phyloP scores from a whole-genome alignment of 2,329 filamentous ascomycete species.

The Colletotrichum shisoi region DNA sequence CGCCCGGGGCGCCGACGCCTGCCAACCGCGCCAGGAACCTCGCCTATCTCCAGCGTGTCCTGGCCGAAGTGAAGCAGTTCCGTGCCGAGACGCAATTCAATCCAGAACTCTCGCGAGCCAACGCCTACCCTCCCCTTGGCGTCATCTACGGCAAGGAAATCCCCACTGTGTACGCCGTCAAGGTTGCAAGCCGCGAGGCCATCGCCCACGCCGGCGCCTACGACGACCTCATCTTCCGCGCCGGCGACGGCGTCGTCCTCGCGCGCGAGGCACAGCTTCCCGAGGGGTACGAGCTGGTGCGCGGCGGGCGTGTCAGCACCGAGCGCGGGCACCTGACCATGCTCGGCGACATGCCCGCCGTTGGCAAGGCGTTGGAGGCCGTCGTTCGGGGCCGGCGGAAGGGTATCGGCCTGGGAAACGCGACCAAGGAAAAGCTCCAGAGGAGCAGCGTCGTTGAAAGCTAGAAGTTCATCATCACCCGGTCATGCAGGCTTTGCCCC shows the following conservation, averaged over 20 bases:
- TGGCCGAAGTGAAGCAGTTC: conserved; percentile 76
- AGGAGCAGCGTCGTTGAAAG: conserved; percentile 3
- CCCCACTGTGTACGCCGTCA: conserved; percentile 83
- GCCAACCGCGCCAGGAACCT: conserved; percentile 60
- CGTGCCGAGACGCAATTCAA: conserved; percentile 75
- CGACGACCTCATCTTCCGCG: conserved; percentile 84
- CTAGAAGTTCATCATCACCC: conserved; percentile 13
- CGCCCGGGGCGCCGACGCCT: conserved; percentile 50
- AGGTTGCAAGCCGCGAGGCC: conserved; percentile 74
- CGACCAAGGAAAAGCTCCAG: conserved; percentile 8
- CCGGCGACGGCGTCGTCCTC: conserved; percentile 88
- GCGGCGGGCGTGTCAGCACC: conserved; percentile 77
- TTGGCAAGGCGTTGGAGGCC: conserved; percentile 76
- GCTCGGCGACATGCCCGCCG: conserved; percentile 81
- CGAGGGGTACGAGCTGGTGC: conserved; percentile 76
- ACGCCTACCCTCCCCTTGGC: conserved; percentile 81
- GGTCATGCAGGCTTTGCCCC: background rate
- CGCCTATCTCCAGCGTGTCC: conserved; percentile 76
- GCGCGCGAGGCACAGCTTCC: conserved; percentile 87
- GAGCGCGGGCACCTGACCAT: conserved; percentile 89
- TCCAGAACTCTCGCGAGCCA: conserved; percentile 66
- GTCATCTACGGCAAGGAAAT: conserved; percentile 87
- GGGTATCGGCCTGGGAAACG: conserved; percentile 72
- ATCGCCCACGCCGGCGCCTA: conserved; percentile 82
- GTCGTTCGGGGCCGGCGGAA: conserved; percentile 71